Conservation (phyloP, 129 eudicot genomes). For the Tagetes erecta region DNA sequence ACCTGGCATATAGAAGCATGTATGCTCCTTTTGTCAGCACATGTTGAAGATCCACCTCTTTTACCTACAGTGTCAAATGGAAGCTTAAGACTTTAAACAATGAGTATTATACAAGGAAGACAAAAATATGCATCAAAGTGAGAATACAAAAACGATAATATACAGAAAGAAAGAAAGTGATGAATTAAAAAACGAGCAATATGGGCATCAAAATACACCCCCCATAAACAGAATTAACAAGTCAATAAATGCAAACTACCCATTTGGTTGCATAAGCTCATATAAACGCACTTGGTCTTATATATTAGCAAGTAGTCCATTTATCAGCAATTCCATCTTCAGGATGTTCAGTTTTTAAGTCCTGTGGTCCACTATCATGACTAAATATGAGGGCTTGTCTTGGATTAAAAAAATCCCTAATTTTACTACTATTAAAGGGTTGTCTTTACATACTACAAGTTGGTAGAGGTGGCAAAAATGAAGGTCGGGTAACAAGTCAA, state of each 20-base stretch:
- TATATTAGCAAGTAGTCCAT: not conserved
- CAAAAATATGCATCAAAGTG: not conserved
- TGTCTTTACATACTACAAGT: not conserved
- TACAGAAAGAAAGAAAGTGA: not conserved
- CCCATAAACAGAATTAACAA: not conserved
- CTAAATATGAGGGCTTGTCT: not conserved
- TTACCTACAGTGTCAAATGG: constrained; percentile 49
- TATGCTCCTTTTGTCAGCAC: constrained; percentile 81
- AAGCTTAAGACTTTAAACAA: not conserved
- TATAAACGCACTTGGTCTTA: not conserved
- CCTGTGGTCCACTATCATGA: not conserved
- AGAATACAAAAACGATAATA: not conserved
- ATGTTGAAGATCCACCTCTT: constrained; percentile 57
- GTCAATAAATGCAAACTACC: not conserved
- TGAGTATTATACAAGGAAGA: not conserved
- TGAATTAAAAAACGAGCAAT: not conserved
- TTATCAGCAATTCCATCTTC: not conserved
- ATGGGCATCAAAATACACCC: not conserved
- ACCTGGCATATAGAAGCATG: constrained; percentile 95
- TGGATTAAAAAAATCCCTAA: not conserved
- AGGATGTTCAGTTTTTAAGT: not conserved
- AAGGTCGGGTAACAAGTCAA: not conserved
- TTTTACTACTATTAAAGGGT: not conserved
- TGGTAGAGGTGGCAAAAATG: not conserved
- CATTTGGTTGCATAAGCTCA: not conserved